Conservation (phyloP, 2,329 filamentous ascomycete species). For the Neobulgaria alba region DNA sequence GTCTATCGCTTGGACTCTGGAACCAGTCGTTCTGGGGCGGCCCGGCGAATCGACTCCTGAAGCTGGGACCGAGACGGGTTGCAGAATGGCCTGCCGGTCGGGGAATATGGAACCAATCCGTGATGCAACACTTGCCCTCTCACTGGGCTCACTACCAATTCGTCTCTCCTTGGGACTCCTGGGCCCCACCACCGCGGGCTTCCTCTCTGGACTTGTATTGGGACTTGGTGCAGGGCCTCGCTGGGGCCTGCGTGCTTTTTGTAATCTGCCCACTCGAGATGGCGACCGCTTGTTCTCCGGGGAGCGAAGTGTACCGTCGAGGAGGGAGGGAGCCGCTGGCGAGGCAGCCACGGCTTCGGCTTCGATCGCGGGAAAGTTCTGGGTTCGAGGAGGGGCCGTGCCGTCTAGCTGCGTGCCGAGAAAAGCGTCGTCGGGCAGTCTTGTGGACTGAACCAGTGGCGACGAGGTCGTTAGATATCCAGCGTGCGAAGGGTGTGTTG, state of each 20-base stretch:
- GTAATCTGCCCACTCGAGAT: conserved; percentile 64
- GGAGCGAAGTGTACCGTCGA: conserved; percentile 33
- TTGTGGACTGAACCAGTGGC: conserved; percentile 52
- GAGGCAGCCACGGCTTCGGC: conserved; percentile 23
- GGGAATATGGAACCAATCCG: conserved; percentile 25
- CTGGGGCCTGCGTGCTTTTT: conserved; percentile 55
- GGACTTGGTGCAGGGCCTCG: conserved; percentile 30
- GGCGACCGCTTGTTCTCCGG: conserved; percentile 47
- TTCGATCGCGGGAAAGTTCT: conserved; percentile 28
- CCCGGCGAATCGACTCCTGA: conserved; percentile 22
- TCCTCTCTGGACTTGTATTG: conserved; percentile 38
- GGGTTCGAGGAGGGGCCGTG: conserved; percentile 30
- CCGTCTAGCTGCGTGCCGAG: conserved; percentile 27
- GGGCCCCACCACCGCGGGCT: conserved; percentile 16
- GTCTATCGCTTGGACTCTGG: conserved; percentile 22
- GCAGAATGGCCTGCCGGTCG: conserved; percentile 18
- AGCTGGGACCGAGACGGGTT: conserved; percentile 13
- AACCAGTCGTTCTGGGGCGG: conserved; percentile 19
- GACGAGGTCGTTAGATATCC: conserved; percentile 63
- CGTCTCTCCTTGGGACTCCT: conserved; percentile 14
- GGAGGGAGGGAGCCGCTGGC: conserved; percentile 26
- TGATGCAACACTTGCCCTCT: conserved; percentile 24
- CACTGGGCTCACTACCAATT: conserved; percentile 14
- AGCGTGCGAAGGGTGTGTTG: conserved; percentile 55
- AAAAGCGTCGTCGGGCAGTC: conserved; percentile 33